Evolutionary conservation across 2,329 filamentous ascomycete species (phyloP).

Genomic region (Metarhizium brunneum): DNA sequence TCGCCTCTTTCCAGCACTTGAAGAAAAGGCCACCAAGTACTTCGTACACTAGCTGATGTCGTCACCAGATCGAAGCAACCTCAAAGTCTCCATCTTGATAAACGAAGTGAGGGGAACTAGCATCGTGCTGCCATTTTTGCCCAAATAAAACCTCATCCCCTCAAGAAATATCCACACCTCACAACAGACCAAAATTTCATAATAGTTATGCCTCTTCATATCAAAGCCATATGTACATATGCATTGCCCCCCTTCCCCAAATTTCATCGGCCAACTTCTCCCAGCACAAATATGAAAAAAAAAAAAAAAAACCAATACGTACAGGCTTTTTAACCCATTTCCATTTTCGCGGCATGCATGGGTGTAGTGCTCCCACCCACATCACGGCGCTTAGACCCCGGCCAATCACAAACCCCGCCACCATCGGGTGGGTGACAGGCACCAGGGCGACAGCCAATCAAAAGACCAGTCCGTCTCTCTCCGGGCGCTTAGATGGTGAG

Average conservation of each 20-base stretch:
- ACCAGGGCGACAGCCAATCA: slow-evolving; percentile 19
- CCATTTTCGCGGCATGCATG: not conserved
- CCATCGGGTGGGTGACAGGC: slow-evolving; percentile 22
- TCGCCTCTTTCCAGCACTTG: not conserved
- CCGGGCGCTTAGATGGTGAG: slow-evolving; percentile 24
- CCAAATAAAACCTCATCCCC: not conserved
- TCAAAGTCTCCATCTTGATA: not conserved
- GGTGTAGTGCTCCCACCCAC: slow-evolving; percentile 10
- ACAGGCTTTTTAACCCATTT: not conserved
- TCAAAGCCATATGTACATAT: not conserved
- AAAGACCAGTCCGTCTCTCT: slow-evolving; percentile 4
- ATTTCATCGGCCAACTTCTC: not conserved
- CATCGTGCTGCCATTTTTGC: not conserved
- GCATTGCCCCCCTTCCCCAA: not conserved
- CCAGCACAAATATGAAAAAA: too few relatives aligned
- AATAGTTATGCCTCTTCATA: too few relatives aligned
- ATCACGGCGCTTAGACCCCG: slow-evolving; percentile 23
- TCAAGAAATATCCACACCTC: not conserved
- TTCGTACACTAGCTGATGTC: not conserved
- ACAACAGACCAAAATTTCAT: not conserved
- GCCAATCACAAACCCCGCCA: slow-evolving; percentile 22
- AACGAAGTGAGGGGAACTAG: not conserved
- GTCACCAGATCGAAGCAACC: not conserved
- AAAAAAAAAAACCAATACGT: not conserved
- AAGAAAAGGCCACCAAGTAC: not conserved